These are phyloP conservation scores for Uromyces viciae-fabae DNA, from an alignment of 1,284 basidiomycete species.

Conservation along the genomic window DNA sequence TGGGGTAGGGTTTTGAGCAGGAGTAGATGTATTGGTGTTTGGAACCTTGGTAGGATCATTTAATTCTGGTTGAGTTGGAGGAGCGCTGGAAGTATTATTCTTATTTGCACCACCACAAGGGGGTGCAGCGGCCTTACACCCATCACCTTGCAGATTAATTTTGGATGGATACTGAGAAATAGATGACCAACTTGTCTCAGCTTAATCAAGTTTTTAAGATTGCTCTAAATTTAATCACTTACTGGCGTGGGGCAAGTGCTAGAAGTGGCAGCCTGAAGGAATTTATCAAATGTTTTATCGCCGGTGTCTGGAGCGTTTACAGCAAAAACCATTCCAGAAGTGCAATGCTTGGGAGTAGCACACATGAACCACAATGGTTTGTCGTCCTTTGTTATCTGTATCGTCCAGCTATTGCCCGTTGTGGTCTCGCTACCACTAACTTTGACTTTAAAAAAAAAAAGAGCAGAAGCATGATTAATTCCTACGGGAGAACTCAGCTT, in stretches of 20 bases:
- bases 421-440: conserved; percentile 24
- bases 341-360: conserved; percentile 27
- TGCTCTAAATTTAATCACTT: not conserved
- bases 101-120: not conserved
- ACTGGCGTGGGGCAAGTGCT: conserved; percentile 33
- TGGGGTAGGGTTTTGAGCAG: too few relatives aligned
- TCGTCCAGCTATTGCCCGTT: conserved; percentile 28
- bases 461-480: not conserved
- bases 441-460: conserved; percentile 17
- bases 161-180: conserved; percentile 13
- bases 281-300: conserved; percentile 23
- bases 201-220: not conserved
- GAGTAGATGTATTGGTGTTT: too few relatives aligned
- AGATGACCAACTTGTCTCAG: not conserved
- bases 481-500: not conserved
- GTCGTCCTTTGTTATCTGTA: conserved; percentile 36
- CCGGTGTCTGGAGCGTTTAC: conserved; percentile 28
- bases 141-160: conserved; percentile 23
- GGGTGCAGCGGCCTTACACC: not conserved
- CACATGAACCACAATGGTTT: conserved; percentile 45
- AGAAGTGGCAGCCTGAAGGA: conserved; percentile 16
- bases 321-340: conserved; percentile 44
- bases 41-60: not conserved
- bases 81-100: not conserved
- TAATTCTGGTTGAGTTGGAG: not conserved